phyloP scores from a whole-genome alignment of 768 basidiomycete species.

The Strobilomyces dryophilus region DNA sequence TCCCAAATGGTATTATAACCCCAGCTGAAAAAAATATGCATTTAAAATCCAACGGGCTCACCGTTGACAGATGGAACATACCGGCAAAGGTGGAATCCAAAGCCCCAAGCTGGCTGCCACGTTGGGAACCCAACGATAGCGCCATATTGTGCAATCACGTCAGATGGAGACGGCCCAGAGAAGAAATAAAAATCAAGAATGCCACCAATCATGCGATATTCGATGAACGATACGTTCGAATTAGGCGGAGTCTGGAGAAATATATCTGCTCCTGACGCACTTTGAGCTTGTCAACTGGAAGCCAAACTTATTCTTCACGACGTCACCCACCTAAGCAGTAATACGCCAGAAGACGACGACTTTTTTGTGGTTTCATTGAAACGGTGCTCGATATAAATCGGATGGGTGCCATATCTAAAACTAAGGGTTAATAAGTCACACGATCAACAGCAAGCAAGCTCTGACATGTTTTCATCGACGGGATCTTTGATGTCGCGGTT shows the following conservation, averaged over 20 bases:
- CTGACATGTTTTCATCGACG: conserved; percentile 58
- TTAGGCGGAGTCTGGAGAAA: conserved; percentile 55
- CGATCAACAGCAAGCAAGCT: conserved; percentile 2
- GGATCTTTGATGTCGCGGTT: conserved; percentile 58
- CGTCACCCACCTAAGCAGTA: conserved; percentile 52
- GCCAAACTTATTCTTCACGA: background rate
- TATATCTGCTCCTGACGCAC: conserved; percentile 65
- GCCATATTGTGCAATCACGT: conserved; percentile 67
- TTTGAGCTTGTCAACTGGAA: conserved; percentile 20
- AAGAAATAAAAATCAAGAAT: conserved; percentile 76
- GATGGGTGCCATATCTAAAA: conserved; percentile 62
- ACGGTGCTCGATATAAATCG: conserved; percentile 68
- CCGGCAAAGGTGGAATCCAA: conserved; percentile 73
- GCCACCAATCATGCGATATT: conserved; percentile 72
- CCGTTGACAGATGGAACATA: conserved; percentile 18
- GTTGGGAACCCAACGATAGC: conserved; percentile 59
- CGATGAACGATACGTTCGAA: conserved; percentile 54
- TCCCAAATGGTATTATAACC: conserved; percentile 49
- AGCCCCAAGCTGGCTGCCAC: conserved; percentile 69
- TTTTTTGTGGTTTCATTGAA: conserved; percentile 44
- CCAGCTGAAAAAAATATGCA: conserved; percentile 26
- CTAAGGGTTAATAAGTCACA: background rate
- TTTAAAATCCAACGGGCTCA: background rate
- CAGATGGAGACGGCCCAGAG: conserved; percentile 45
- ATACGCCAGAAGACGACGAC: conserved; percentile 68